Percentiles rank a stretch among this genome's conserved stretches.
These are phyloP conservation scores for Isochrysis galbana DNA, from an alignment of 78 protist species.

Conservation along the genomic window DNA sequence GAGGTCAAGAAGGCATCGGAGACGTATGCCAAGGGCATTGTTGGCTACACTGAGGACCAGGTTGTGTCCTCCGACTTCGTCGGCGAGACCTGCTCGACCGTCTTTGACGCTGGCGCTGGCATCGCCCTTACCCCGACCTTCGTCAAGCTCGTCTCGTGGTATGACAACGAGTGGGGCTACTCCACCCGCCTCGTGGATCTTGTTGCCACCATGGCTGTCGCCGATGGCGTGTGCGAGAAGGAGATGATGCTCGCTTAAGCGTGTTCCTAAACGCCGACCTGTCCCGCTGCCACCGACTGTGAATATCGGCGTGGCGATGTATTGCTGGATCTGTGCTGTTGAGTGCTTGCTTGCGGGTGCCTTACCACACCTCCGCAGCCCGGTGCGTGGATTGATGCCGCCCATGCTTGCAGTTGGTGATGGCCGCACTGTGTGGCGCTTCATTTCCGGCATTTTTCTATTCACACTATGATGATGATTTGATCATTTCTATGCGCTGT, in stretches of 20 bases:
- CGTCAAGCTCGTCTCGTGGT: constrained; percentile 66
- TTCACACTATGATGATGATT: too few relatives aligned
- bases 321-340: too few relatives aligned
- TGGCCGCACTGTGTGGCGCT: too few relatives aligned
- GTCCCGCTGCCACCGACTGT: too few relatives aligned
- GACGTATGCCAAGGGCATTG: constrained; percentile 70
- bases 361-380: too few relatives aligned
- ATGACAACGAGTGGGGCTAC: constrained; percentile 73
- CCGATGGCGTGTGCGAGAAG: background rate
- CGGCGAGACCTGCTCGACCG: constrained; percentile 38
- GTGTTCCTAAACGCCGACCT: too few relatives aligned
- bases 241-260: constrained; percentile 18
- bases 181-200: constrained; percentile 40
- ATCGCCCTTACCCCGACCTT: constrained; percentile 45
- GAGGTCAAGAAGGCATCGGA: constrained; percentile 74
- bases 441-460: too few relatives aligned
- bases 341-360: too few relatives aligned
- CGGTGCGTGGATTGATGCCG: too few relatives aligned
- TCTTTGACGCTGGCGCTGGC: constrained; percentile 60
- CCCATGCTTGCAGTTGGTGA: too few relatives aligned
- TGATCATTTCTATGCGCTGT: too few relatives aligned
- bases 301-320: too few relatives aligned
- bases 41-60: constrained; percentile 93
- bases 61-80: constrained; percentile 91
- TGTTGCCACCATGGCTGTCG: background rate